A percentile compares a stretch with the other conserved stretches of the same genome.
Conservation (phyloP, 257 asterid genomes). For the Handroanthus guayacan region DNA sequence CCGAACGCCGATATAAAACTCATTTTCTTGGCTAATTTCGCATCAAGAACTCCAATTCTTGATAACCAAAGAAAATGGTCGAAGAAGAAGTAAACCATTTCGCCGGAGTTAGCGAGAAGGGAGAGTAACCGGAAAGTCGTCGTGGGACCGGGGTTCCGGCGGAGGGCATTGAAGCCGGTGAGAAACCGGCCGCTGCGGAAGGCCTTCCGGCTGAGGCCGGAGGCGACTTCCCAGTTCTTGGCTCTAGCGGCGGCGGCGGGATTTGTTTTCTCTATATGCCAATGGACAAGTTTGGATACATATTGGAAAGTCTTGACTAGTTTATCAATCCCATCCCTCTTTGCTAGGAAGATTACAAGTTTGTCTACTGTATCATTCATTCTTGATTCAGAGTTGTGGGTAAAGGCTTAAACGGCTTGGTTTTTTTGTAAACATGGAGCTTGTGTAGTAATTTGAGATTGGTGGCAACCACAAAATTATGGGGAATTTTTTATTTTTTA, state of each 20-base stretch:
- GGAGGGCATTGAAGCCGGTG: slow-evolving; percentile 82
- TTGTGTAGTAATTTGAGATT: slow-evolving; percentile 32
- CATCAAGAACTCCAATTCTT: slow-evolving; percentile 72
- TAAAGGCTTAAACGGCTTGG: not conserved
- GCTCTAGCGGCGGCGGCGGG: slow-evolving; percentile 70
- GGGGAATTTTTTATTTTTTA: not conserved
- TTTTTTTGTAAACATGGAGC: not conserved
- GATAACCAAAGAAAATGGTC: slow-evolving; percentile 92
- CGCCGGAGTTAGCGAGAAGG: slow-evolving; percentile 80
- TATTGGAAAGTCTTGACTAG: slow-evolving; percentile 93
- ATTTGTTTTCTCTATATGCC: slow-evolving; percentile 57
- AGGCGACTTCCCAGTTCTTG: slow-evolving; percentile 88
- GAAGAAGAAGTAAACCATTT: slow-evolving; percentile 94
- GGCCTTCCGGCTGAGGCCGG: slow-evolving; percentile 94
- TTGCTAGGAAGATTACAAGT: slow-evolving; percentile 80
- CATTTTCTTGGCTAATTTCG: slow-evolving; percentile 64
- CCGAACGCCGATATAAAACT: slow-evolving; percentile 94
- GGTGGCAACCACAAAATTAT: slow-evolving; percentile 51
- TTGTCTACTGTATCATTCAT: slow-evolving; percentile 90
- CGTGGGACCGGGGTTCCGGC: slow-evolving; percentile 70
- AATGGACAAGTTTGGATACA: slow-evolving; percentile 79
- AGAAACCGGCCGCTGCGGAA: slow-evolving; percentile 86
- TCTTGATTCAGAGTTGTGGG: slow-evolving; percentile 9
- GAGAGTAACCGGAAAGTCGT: slow-evolving; percentile 61
- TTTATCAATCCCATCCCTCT: slow-evolving; percentile 94